Percentiles rank a stretch among this genome's conserved stretches.
Evolutionary conservation across 306 rosid genomes (phyloP).

Genomic region (Echinosophora koreensis): DNA sequence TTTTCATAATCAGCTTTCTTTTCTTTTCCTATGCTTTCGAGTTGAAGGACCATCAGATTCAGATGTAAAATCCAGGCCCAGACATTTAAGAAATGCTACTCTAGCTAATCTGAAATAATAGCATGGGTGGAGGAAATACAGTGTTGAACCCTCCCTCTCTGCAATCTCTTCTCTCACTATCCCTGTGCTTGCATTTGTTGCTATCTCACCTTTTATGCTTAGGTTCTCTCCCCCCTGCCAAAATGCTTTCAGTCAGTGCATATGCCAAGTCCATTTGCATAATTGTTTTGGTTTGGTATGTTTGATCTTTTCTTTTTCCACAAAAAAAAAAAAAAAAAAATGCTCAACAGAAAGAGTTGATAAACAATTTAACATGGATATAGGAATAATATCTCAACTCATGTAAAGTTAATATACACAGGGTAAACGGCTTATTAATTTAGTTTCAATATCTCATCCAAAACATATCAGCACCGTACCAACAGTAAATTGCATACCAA

Average conservation of each 20-base stretch:
- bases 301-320: not conserved
- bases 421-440: no score
- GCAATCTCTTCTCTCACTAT: conserved; percentile 57
- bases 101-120: conserved; percentile 71
- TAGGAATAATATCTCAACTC: no score
- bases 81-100: conserved; percentile 79
- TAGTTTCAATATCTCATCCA: conserved; percentile 13
- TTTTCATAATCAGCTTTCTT: conserved; percentile 49
- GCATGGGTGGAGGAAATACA: conserved; percentile 78
- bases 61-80: conserved; percentile 68
- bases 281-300: not conserved
- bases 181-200: conserved; percentile 49
- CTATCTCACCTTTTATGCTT: conserved; percentile 66
- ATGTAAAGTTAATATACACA: no score
- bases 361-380: not conserved
- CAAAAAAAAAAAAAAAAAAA: not conserved
- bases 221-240: conserved; percentile 61
- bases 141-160: conserved; percentile 56
- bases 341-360: not conserved
- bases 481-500: not conserved
- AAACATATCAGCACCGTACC: not conserved
- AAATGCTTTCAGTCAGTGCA: conserved; percentile 8
- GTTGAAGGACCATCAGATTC: conserved; percentile 59
- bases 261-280: not conserved
- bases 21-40: conserved; percentile 50